Conservation (phyloP, 495 filamentous ascomycete genomes). For the Aspergillus coremiiformis region DNA sequence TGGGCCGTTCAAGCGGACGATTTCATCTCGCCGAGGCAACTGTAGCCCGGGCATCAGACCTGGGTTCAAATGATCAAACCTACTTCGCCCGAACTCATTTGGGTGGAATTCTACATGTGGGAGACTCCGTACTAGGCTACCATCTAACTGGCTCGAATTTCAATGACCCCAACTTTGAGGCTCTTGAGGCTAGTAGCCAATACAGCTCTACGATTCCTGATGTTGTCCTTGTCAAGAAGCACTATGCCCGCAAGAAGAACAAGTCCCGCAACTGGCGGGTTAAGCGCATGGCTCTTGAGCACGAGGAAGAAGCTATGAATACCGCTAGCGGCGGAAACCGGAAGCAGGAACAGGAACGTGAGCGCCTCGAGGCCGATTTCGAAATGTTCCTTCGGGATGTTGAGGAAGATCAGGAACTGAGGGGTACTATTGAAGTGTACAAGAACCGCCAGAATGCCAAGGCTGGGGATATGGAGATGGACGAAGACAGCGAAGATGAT, state of each 20-base stretch:
- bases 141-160: conserved; percentile 80
- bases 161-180: conserved; percentile 80
- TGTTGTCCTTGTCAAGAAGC: conserved; percentile 92
- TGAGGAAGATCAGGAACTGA: conserved; percentile 87
- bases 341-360: conserved; percentile 54
- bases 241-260: conserved; percentile 82
- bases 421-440: conserved; percentile 76
- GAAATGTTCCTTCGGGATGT: conserved; percentile 96
- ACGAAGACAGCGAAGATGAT: conserved; percentile 55
- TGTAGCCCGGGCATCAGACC: conserved; percentile 77
- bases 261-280: conserved; percentile 78
- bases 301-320: conserved; percentile 56
- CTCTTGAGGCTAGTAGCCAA: conserved; percentile 59
- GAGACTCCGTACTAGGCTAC: conserved; percentile 90
- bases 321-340: conserved; percentile 25
- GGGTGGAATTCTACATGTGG: conserved; percentile 75
- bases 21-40: conserved; percentile 79
- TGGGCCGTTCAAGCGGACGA: conserved; percentile 67
- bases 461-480: conserved; percentile 46
- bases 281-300: conserved; percentile 84
- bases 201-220: conserved; percentile 78
- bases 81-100: conserved; percentile 89
- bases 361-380: conserved; percentile 80
- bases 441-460: conserved; percentile 50
- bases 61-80: conserved; percentile 77